A percentile compares a stretch with the other conserved stretches of the same genome.
Evolutionary conservation across 2,329 filamentous ascomycete species (phyloP).

Genomic region (Diaporthe amygdali): DNA sequence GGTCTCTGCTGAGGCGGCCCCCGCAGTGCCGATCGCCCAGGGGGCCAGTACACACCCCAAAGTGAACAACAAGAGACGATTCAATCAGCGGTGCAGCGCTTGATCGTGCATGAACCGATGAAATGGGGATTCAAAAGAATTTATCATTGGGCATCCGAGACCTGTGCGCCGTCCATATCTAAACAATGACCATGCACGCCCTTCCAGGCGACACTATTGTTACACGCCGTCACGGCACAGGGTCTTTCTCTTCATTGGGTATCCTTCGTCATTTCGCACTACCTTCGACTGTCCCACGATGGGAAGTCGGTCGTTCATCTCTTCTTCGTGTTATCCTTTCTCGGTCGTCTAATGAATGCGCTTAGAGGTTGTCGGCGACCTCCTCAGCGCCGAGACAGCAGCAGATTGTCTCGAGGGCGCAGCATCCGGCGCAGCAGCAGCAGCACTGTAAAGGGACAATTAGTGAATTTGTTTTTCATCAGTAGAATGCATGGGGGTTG

Average conservation of each 20-base stretch:
- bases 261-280: conserved; percentile 3
- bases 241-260: not conserved
- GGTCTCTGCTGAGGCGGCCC: too few relatives aligned
- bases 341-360: conserved; percentile 14
- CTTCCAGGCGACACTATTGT: not conserved
- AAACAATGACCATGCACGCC: conserved; percentile 23
- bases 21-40: too few relatives aligned
- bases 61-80: too few relatives aligned
- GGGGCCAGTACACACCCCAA: too few relatives aligned
- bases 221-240: not conserved
- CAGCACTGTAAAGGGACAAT: not conserved
- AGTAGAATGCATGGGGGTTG: not conserved
- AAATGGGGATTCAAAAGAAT: not conserved
- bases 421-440: conserved; percentile 16
- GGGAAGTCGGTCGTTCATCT: not conserved
- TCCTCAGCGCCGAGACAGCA: conserved; percentile 32
- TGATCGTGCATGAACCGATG: not conserved
- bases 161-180: not conserved
- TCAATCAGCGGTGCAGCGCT: not conserved
- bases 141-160: not conserved
- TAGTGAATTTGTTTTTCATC: not conserved
- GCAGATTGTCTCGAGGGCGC: conserved; percentile 27
- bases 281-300: not conserved
- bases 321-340: not conserved
- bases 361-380: conserved; percentile 29